Conservation (phyloP, 306 rosid species). For the Corylus americana region DNA sequence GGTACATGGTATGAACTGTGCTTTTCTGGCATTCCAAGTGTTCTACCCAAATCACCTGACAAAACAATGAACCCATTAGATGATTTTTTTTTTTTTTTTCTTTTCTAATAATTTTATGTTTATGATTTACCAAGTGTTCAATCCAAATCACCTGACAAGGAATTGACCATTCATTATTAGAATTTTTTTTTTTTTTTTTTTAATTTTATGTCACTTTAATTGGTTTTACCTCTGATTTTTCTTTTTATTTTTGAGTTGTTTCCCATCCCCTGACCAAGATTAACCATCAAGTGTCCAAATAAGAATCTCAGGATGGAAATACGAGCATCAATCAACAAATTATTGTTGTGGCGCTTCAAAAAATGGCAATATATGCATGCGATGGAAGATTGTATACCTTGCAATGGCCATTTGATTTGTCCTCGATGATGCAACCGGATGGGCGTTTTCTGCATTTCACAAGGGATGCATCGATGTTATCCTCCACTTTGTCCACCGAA, state of each 20-base stretch:
- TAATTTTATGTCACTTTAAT: constrained; percentile 24
- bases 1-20: constrained; percentile 70
- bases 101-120: not conserved
- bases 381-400: constrained; percentile 47
- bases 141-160: constrained; percentile 47
- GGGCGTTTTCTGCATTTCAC: constrained; percentile 93
- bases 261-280: not conserved
- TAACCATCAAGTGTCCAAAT: constrained; percentile 8
- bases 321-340: not conserved
- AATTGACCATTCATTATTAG: not conserved
- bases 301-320: not conserved
- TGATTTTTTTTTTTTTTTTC: not conserved
- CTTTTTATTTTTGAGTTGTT: constrained; percentile 31
- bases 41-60: constrained; percentile 91
- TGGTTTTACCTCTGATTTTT: constrained; percentile 28
- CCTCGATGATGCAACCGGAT: constrained; percentile 95
- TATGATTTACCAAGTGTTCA: not conserved
- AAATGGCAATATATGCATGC: not conserved
- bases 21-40: constrained; percentile 90
- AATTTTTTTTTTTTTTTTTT: not conserved
- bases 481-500: constrained; percentile 89
- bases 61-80: constrained; percentile 3
- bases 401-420: constrained; percentile 93
- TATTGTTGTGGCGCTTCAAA: not conserved
- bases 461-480: constrained; percentile 73